phyloP scores from a whole-genome alignment of 164 flowering plant genomes.

The Tetracentron sinense region DNA sequence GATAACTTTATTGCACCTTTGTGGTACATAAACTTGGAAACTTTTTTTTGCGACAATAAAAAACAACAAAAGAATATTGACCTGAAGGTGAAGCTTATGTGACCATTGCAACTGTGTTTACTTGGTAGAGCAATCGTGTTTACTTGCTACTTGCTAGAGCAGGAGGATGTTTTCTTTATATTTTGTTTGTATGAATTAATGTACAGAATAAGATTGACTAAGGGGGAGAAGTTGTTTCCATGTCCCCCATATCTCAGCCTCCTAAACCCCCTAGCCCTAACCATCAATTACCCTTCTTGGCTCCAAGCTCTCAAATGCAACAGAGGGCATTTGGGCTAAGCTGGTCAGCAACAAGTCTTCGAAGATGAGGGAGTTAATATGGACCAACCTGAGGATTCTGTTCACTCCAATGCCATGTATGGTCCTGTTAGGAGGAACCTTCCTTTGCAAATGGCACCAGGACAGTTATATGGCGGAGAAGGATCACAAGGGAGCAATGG shows the following conservation, averaged over 20 bases:
- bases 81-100: no score
- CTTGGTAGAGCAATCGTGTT: no score
- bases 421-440: not conserved
- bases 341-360: not conserved
- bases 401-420: not conserved
- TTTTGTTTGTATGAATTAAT: not conserved
- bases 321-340: not conserved
- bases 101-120: no score
- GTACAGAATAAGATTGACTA: conserved; percentile 7
- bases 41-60: no score
- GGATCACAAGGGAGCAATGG: no score
- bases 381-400: not conserved
- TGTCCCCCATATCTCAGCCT: not conserved
- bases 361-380: not conserved
- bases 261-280: not conserved
- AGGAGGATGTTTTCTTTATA: not conserved
- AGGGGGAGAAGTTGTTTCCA: not conserved
- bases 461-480: no score
- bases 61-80: no score
- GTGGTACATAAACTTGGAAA: no score
- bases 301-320: not conserved
- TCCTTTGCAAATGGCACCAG: not conserved
- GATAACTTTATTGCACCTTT: no score
- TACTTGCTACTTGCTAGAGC: no score
- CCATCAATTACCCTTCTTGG: not conserved